Evolutionary conservation across 169 alveolate genomes (phyloP).

Genomic region (Plasmodium chabaudi): DNA sequence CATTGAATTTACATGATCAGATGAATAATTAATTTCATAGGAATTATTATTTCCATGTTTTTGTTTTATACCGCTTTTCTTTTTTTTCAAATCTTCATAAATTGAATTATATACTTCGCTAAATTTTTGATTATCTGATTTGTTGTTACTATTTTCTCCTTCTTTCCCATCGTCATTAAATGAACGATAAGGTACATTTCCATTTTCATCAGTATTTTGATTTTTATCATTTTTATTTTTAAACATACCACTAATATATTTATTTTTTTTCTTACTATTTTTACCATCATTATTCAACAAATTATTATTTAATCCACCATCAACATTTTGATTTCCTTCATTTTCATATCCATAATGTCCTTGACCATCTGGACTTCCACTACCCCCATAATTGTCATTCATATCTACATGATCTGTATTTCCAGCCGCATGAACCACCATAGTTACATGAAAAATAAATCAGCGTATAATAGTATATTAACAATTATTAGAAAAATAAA

Average conservation of each 20-base stretch:
- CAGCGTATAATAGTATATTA: too few species aligned
- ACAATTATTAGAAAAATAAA: too few species aligned
- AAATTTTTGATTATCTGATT: conserved; percentile 44
- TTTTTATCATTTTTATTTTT: conserved; percentile 1
- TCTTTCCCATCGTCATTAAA: conserved; percentile 14
- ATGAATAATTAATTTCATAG: conserved; percentile 63
- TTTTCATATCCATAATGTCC: neutral
- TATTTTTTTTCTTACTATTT: conserved; percentile 41
- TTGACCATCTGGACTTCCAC: neutral
- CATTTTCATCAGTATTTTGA: neutral
- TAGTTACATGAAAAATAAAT: neutral
- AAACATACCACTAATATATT: conserved; percentile 2
- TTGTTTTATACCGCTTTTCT: conserved; percentile 7
- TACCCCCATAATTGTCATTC: neutral
- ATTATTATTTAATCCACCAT: conserved; percentile 5
- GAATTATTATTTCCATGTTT: conserved; percentile 6
- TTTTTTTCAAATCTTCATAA: conserved; percentile 58
- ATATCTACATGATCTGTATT: neutral
- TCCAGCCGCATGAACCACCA: neutral
- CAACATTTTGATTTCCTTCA: neutral
- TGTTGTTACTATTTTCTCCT: conserved; percentile 34
- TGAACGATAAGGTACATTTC: conserved; percentile 34
- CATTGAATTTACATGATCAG: conserved; percentile 51
- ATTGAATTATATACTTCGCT: conserved; percentile 73
- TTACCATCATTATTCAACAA: neutral